Evolutionary conservation across 1,139 yeast genomes (phyloP).

Genomic region (Hanseniaspora uvarum): DNA sequence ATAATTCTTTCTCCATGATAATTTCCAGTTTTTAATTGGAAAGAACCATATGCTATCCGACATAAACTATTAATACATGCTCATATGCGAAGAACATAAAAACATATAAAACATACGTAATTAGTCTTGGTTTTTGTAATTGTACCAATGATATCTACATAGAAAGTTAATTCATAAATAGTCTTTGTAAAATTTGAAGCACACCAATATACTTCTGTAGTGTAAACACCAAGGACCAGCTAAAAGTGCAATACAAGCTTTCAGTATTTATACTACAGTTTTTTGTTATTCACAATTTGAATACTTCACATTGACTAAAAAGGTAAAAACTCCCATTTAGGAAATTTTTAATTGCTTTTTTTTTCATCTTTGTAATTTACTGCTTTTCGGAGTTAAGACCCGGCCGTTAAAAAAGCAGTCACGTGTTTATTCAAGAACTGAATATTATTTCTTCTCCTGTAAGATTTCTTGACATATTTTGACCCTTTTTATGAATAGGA

Average conservation of each 20-base stretch:
- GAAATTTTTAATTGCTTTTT: neutral
- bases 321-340: neutral
- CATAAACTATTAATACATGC: slow-evolving; percentile 5
- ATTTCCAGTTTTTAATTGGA: neutral
- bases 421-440: neutral
- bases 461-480: too few relatives aligned
- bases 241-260: neutral
- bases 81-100: slow-evolving; percentile 16
- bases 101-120: slow-evolving; percentile 17
- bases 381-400: neutral
- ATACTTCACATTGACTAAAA: too few relatives aligned
- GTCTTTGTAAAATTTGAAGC: too few relatives aligned
- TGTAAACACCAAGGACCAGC: too few relatives aligned
- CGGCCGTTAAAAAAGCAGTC: neutral
- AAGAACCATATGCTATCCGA: neutral
- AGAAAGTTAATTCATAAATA: too few relatives aligned
- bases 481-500: too few relatives aligned
- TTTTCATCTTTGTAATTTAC: neutral
- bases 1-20: neutral
- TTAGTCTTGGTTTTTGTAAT: slow-evolving; percentile 4
- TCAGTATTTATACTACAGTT: neutral
- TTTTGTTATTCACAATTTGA: too few relatives aligned
- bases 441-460: neutral
- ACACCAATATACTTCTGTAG: too few relatives aligned
- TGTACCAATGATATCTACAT: too few relatives aligned